phyloP scores from a whole-genome alignment of 2,329 filamentous ascomycete genomes.

The Cryphonectria japonica region DNA sequence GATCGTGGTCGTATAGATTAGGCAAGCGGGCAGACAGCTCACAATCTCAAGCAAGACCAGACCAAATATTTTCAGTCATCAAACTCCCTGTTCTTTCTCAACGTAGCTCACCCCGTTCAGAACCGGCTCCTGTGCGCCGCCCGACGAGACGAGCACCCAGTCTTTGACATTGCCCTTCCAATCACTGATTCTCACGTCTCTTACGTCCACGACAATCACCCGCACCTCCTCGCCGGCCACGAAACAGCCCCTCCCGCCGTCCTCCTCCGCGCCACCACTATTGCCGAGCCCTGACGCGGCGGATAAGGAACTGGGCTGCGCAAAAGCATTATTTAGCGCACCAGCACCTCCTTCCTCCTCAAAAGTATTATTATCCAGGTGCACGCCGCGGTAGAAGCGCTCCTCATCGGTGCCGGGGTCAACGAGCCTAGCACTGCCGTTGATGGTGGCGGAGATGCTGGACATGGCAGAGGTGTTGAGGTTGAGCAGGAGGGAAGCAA shows the following conservation, averaged over 20 bases:
- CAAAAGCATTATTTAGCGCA: conserved; percentile 18
- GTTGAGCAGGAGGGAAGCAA: conserved; percentile 84
- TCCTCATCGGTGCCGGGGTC: conserved; percentile 79
- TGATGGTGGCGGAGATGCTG: conserved; percentile 91
- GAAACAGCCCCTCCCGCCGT: conserved; percentile 66
- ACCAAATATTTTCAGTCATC: not conserved
- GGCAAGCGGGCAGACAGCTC: not conserved
- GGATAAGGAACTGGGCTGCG: conserved; percentile 6
- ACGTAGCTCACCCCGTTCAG: conserved; percentile 48
- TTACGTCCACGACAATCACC: conserved; percentile 84
- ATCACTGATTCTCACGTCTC: conserved; percentile 85
- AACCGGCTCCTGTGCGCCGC: conserved; percentile 25
- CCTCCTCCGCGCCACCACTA: conserved; percentile 41
- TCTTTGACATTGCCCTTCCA: conserved; percentile 95
- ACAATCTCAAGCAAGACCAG: not conserved
- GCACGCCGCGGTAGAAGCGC: conserved; percentile 77
- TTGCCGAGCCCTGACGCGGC: too few relatives aligned
- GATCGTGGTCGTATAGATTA: not conserved
- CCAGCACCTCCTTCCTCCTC: conserved; percentile 44
- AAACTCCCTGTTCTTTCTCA: not conserved
- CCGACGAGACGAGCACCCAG: conserved; percentile 57
- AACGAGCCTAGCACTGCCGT: conserved; percentile 79
- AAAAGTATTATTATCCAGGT: conserved; percentile 93
- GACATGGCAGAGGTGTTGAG: conserved; percentile 88
- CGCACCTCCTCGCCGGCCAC: conserved; percentile 82